Conservation (phyloP, 768 basidiomycete species). For the Sutorius australiensis region DNA sequence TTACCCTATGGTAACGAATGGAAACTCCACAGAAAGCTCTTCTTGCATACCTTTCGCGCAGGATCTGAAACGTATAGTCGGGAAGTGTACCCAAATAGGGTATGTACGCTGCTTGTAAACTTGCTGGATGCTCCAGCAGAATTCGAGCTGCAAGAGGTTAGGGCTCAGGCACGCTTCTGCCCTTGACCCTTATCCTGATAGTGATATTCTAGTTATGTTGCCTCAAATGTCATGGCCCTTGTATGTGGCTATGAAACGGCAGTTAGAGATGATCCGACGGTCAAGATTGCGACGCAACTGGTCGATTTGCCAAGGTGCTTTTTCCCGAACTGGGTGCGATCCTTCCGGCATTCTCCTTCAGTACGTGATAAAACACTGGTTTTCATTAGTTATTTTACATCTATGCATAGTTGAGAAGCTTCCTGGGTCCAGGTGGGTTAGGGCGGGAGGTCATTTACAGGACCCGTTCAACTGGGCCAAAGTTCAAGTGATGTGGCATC, state of each 20-base stretch:
- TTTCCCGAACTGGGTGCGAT: slow-evolving; percentile 18
- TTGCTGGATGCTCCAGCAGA: slow-evolving; percentile 21
- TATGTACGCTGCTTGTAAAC: slow-evolving; percentile 17
- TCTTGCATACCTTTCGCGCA: slow-evolving; percentile 25
- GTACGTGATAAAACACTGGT: slow-evolving; percentile 6
- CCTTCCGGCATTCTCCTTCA: slow-evolving; percentile 20
- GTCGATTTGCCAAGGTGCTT: slow-evolving; percentile 18
- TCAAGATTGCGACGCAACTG: slow-evolving; percentile 14
- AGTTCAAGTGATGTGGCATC: slow-evolving; percentile 17
- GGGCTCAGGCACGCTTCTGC: background rate
- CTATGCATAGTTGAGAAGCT: slow-evolving; percentile 16
- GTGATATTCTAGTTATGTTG: slow-evolving; percentile 15
- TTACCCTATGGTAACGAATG: slow-evolving; percentile 30
- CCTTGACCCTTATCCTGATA: background rate
- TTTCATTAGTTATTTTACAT: background rate
- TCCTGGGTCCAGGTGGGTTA: slow-evolving; percentile 22
- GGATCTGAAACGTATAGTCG: slow-evolving; percentile 20
- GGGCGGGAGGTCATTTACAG: slow-evolving; percentile 14
- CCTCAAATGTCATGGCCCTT: slow-evolving; percentile 24
- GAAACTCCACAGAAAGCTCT: slow-evolving; percentile 29
- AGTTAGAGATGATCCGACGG: slow-evolving; percentile 19
- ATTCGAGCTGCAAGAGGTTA: slow-evolving; percentile 24
- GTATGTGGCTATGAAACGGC: slow-evolving; percentile 24
- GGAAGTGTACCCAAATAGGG: slow-evolving; percentile 19
- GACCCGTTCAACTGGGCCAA: slow-evolving; percentile 26